phyloP scores from a whole-genome alignment of 768 basidiomycete genomes.

The Kwoniella botswanensis region DNA sequence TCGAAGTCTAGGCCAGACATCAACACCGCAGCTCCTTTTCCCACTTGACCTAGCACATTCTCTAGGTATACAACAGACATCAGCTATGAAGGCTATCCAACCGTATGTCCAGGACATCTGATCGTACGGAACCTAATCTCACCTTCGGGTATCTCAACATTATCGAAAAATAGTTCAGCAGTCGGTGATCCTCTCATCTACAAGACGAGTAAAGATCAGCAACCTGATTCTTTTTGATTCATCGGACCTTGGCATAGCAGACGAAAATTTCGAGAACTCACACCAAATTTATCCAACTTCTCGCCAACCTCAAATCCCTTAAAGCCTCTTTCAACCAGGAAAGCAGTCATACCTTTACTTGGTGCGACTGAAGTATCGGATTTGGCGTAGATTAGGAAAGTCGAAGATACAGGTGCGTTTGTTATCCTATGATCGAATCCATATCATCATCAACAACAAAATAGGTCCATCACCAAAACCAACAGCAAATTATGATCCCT shows the following conservation, averaged over 20 bases:
- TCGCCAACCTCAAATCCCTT: slow-evolving; percentile 78
- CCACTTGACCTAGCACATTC: slow-evolving; percentile 79
- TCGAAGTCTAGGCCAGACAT: slow-evolving; percentile 96
- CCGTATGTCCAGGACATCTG: background rate
- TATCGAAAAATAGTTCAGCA: slow-evolving; percentile 88
- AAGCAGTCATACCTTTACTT: slow-evolving; percentile 88
- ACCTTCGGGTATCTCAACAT: slow-evolving; percentile 89
- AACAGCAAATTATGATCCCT: too few species aligned
- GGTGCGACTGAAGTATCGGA: slow-evolving; percentile 71
- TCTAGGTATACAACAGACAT: slow-evolving; percentile 60
- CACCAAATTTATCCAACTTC: slow-evolving; percentile 90
- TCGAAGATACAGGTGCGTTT: slow-evolving; percentile 89
- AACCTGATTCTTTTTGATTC: background rate
- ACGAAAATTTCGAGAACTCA: slow-evolving; percentile 26
- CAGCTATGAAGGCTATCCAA: background rate
- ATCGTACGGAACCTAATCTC: slow-evolving; percentile 5
- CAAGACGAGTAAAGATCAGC: background rate
- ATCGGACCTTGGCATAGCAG: background rate
- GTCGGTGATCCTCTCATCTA: slow-evolving; percentile 93
- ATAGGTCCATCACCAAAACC: too few species aligned
- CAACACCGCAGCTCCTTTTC: slow-evolving; percentile 80
- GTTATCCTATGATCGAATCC: slow-evolving; percentile 71
- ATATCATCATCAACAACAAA: background rate
- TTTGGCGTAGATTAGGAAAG: slow-evolving; percentile 91
- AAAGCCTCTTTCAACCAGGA: slow-evolving; percentile 71